Percentiles rank a stretch among this genome's conserved stretches.
Evolutionary conservation across 73 alveolate species (phyloP).

Genomic region (Tetrahymena elliotti): DNA sequence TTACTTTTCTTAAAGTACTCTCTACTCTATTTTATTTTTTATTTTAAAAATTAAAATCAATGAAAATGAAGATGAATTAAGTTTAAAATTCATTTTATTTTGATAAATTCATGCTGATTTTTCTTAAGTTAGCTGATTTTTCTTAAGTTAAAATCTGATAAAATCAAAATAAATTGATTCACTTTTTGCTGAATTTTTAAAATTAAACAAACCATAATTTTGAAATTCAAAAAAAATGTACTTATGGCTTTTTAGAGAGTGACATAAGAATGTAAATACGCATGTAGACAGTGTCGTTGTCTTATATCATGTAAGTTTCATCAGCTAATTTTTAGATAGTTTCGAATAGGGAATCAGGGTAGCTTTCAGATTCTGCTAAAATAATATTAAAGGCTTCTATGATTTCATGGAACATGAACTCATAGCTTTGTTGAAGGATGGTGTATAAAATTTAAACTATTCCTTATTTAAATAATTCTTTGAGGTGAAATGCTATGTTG

Average conservation of each 20-base stretch:
- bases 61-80: too few species aligned
- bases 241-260: not conserved
- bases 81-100: too few species aligned
- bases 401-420: conserved; percentile 8
- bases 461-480: conserved; percentile 36
- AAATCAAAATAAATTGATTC: too few species aligned
- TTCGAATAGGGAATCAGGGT: conserved; percentile 11
- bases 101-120: too few species aligned
- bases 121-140: too few species aligned
- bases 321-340: conserved; percentile 19
- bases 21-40: not conserved
- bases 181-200: too few species aligned
- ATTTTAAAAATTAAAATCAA: too few species aligned
- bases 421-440: conserved; percentile 2
- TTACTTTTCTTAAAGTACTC: not conserved
- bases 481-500: conserved; percentile 6
- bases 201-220: too few species aligned
- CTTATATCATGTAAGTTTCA: conserved; percentile 18
- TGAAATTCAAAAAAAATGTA: too few species aligned
- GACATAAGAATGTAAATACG: not conserved
- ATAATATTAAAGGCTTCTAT: conserved; percentile 33
- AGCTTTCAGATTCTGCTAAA: conserved; percentile 27
- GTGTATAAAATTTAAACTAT: conserved; percentile 4
- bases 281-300: conserved; percentile 15
- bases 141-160: too few species aligned